Percentiles rank a stretch among this genome's conserved stretches.
Conservation (phyloP, 2,329 filamentous ascomycete species). For the Penicillium oxalicum region DNA sequence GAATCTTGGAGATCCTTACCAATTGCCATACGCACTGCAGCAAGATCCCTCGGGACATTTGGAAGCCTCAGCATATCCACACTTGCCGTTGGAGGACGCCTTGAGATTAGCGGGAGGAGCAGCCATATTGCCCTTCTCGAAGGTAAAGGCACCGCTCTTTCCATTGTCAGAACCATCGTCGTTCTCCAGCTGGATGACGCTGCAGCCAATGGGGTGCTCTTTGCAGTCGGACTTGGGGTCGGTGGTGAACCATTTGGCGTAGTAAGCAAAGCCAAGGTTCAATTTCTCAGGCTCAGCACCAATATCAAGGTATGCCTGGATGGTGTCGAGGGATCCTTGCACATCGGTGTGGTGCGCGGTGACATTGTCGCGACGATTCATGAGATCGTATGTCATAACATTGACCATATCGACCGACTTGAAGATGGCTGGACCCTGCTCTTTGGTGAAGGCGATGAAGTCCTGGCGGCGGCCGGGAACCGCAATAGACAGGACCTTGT, state of each 20-base stretch:
- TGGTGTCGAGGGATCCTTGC: conserved; percentile 46
- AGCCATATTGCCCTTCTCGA: conserved; percentile 31
- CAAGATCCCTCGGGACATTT: conserved; percentile 30
- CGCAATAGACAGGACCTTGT: conserved; percentile 60
- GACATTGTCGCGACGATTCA: conserved; percentile 60
- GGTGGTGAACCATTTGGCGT: conserved; percentile 62
- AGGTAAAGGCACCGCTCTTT: conserved; percentile 48
- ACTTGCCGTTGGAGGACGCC: conserved; percentile 25
- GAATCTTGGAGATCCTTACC: conserved; percentile 18
- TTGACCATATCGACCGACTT: conserved; percentile 61
- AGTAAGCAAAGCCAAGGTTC: conserved; percentile 63
- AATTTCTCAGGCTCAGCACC: conserved; percentile 53
- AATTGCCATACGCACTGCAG: conserved; percentile 34
- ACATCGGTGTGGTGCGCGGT: conserved; percentile 64
- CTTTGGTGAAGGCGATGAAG: conserved; percentile 61
- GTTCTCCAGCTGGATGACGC: conserved; percentile 55
- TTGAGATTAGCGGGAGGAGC: conserved; percentile 22
- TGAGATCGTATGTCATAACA: conserved; percentile 66
- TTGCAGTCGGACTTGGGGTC: conserved; percentile 45
- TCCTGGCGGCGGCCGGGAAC: conserved; percentile 58
- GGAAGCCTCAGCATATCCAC: conserved; percentile 24
- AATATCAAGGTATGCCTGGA: conserved; percentile 55
- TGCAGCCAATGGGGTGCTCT: conserved; percentile 51
- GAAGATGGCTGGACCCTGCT: conserved; percentile 55
- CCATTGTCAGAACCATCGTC: conserved; percentile 55